Percentiles rank a stretch among this genome's conserved stretches.
Conservation (phyloP, 2,329 filamentous ascomycete genomes). For the Fusarium pseudoanthophilum region DNA sequence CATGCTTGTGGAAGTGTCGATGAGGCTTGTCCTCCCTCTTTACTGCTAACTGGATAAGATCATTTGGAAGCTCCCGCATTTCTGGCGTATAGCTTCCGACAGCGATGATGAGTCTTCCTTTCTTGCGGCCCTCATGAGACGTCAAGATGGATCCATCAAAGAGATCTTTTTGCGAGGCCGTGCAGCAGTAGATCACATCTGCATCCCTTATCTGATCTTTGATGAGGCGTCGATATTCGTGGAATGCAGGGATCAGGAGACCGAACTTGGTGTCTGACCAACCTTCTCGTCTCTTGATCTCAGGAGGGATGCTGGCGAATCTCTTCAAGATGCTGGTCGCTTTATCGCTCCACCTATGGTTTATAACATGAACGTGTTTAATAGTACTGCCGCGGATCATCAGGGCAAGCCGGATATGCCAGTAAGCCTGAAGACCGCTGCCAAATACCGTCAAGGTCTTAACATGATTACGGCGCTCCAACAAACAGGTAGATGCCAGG, state of each 20-base stretch:
- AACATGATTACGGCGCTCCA: conserved; percentile 73
- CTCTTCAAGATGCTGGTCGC: conserved; percentile 62
- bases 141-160: conserved; percentile 81
- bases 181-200: conserved; percentile 90
- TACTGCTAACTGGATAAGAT: conserved; percentile 73
- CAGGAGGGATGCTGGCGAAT: conserved; percentile 57
- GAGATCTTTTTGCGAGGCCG: conserved; percentile 76
- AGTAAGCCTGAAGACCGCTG: conserved; percentile 89
- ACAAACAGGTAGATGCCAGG: conserved; percentile 74
- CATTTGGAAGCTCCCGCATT: conserved; percentile 86
- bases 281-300: conserved; percentile 66
- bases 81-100: conserved; percentile 75
- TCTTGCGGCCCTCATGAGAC: conserved; percentile 73
- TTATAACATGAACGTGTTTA: conserved; percentile 84
- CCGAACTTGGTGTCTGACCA: conserved; percentile 75
- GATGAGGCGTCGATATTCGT: conserved; percentile 72
- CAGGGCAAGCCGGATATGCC: conserved; percentile 88
- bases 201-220: conserved; percentile 76
- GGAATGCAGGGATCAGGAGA: conserved; percentile 74
- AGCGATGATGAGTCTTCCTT: conserved; percentile 77
- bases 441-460: conserved; percentile 87
- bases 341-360: conserved; percentile 72
- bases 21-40: conserved; percentile 57
- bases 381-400: conserved; percentile 77
- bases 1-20: conserved; percentile 74